Base-by-base conservation (phyloP, 345 rosid species). In the Streptanthus diversifolius region DNA sequence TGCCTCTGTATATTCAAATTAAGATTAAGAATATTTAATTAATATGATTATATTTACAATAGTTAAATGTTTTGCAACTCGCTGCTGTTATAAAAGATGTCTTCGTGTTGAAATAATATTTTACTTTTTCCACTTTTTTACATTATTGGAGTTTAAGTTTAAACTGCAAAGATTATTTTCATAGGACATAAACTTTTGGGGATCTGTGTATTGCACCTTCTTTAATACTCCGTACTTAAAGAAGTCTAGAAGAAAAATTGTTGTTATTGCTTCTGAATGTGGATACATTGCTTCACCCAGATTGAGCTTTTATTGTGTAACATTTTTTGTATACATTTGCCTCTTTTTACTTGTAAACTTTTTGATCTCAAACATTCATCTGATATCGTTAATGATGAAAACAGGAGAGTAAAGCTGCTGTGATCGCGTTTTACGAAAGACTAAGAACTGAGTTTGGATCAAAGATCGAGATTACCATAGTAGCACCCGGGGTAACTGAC, bases 331-430 rank as follows among this genome's bases (percentile, higher is more conserved):
- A 22, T 59, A 49, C 27, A 25, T 14, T 18, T 43, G 13, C 9
- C 48, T 44, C 33, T 47, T 2, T 5, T 65, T 33, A 39, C 27
- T 21, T 41, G 40, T 39, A 27, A 35, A 51, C 58, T 19, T 5
- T 25, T n/a, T 63, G 7, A n/a, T 63, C 61, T 56, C 22, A 33
- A 32, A 56, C 12, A 54, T 25, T 45, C 8, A 43, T 55, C 22
- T 60, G 17, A 43, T 32, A 39, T 49, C 12, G 19, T 71, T 54
- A 11, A 43, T 30, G 11, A 40, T 49, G 41, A 30, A 19, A 52
- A 21, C 68, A 88, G 85, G 88, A 88, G 24, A 85, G 87, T 68
- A 80, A 88, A 79, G 88, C 87, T 7, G 87, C 90, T 6, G 52
- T 79, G 9, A 79, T 80, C 17, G 77, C 80, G 60, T 75, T 83